Evolutionary conservation across 148 eudicot genomes (phyloP).

Genomic region (Nyssa sinensis): DNA sequence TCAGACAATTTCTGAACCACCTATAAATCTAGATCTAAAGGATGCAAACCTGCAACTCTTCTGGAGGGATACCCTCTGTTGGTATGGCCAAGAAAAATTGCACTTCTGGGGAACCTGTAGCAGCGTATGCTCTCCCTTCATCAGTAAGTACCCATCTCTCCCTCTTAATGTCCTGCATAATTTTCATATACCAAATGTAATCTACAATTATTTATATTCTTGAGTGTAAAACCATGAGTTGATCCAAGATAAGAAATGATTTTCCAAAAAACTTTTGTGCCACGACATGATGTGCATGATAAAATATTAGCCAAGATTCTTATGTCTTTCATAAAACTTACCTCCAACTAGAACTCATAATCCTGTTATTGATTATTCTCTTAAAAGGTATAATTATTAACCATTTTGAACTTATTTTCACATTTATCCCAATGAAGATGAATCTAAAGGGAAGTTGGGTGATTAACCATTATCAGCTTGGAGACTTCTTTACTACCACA

Average conservation of each 20-base stretch:
- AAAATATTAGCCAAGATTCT: no score
- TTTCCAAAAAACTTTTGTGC: no score
- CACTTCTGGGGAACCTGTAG: constrained; percentile 77
- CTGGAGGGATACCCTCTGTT: constrained; percentile 66
- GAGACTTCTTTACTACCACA: no score
- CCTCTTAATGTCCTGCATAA: constrained; percentile 75
- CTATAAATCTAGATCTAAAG: neutral
- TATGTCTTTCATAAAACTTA: no score
- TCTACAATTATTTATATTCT: neutral
- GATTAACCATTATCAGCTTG: no score
- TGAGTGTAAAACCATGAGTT: neutral
- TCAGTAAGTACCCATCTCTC: constrained; percentile 80
- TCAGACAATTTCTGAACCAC: neutral
- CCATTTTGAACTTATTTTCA: neutral
- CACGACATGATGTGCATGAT: no score
- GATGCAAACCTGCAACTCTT: constrained; percentile 63
- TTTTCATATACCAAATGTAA: constrained; percentile 11
- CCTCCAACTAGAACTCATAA: neutral
- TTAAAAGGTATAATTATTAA: neutral
- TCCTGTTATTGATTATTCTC: neutral
- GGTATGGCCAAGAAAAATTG: constrained; percentile 73
- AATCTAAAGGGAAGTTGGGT: neutral
- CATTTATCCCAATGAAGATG: neutral
- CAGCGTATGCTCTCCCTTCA: constrained; percentile 75
- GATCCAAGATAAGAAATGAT: neutral